Evolutionary conservation across 2,329 filamentous ascomycete genomes (phyloP).

Genomic region (Trichoderma brevicompactum): DNA sequence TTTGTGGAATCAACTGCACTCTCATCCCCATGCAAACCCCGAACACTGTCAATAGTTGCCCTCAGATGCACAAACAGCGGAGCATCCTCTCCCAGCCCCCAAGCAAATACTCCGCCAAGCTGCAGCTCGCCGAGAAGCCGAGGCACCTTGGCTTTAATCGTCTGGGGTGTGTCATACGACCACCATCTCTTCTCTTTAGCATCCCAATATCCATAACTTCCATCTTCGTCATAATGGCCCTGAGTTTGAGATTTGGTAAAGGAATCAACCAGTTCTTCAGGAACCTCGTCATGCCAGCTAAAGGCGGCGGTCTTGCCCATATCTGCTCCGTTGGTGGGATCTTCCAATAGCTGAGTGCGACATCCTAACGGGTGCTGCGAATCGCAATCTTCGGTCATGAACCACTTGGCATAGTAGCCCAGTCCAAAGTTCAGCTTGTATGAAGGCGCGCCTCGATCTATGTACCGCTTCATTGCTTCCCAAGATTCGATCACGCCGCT

Average conservation of each 20-base stretch:
- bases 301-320: slow-evolving; percentile 62
- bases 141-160: slow-evolving; percentile 65
- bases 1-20: background rate
- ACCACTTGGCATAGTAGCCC: slow-evolving; percentile 71
- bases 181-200: slow-evolving; percentile 64
- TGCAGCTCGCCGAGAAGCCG: slow-evolving; percentile 59
- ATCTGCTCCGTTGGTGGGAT: slow-evolving; percentile 61
- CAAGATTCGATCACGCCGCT: slow-evolving; percentile 62
- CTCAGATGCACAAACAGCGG: slow-evolving; percentile 48
- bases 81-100: slow-evolving; percentile 73
- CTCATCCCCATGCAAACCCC: background rate
- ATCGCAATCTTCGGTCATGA: slow-evolving; percentile 53
- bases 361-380: slow-evolving; percentile 55
- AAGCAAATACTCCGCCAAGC: slow-evolving; percentile 74
- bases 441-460: slow-evolving; percentile 56
- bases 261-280: slow-evolving; percentile 57
- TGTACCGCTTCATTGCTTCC: slow-evolving; percentile 61
- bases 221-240: slow-evolving; percentile 60
- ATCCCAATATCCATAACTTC: slow-evolving; percentile 74
- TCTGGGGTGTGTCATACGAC: slow-evolving; percentile 70
- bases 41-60: slow-evolving; percentile 40
- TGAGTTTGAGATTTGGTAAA: slow-evolving; percentile 59
- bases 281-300: slow-evolving; percentile 62
- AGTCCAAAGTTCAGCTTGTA: slow-evolving; percentile 65
- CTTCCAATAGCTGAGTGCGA: slow-evolving; percentile 60